phyloP scores from a whole-genome alignment of 1,284 basidiomycete genomes.

The Moniliophthora roreri region DNA sequence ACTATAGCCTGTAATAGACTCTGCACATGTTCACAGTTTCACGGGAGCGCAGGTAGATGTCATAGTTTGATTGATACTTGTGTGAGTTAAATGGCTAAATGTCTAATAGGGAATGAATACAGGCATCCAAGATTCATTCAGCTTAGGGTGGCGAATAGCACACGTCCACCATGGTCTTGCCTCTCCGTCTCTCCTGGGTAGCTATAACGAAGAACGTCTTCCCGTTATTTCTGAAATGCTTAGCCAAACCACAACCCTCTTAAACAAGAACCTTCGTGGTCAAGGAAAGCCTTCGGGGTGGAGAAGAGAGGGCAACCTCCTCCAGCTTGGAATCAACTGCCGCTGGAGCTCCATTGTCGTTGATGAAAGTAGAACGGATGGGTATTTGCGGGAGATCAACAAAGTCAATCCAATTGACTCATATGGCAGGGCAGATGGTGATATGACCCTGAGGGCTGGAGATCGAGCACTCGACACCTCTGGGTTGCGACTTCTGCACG shows the following conservation, averaged over 20 bases:
- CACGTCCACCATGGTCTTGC: constrained; percentile 22
- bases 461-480: constrained; percentile 47
- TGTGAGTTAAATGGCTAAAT: background rate
- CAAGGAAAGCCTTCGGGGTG: background rate
- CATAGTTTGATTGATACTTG: background rate
- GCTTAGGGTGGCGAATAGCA: constrained; percentile 28
- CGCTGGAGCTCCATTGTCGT: constrained; percentile 21
- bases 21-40: constrained; percentile 27
- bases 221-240: constrained; percentile 31
- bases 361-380: constrained; percentile 7
- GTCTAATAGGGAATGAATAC: constrained; percentile 17
- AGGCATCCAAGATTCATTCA: constrained; percentile 23
- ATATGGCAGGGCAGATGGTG: constrained; percentile 27
- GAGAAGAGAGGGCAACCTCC: constrained; percentile 14
- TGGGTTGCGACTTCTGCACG: constrained; percentile 22
- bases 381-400: background rate
- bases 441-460: constrained; percentile 34
- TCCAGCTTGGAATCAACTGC: constrained; percentile 24
- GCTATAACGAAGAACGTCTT: constrained; percentile 27
- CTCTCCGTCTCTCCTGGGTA: constrained; percentile 22
- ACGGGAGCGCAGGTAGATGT: constrained; percentile 21
- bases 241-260: constrained; percentile 19
- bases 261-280: constrained; percentile 10
- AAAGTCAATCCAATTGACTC: constrained; percentile 19
- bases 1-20: constrained; percentile 15